Evolutionary conservation across 768 basidiomycete species (phyloP).

Genomic region (Leccinum uliginosum): DNA sequence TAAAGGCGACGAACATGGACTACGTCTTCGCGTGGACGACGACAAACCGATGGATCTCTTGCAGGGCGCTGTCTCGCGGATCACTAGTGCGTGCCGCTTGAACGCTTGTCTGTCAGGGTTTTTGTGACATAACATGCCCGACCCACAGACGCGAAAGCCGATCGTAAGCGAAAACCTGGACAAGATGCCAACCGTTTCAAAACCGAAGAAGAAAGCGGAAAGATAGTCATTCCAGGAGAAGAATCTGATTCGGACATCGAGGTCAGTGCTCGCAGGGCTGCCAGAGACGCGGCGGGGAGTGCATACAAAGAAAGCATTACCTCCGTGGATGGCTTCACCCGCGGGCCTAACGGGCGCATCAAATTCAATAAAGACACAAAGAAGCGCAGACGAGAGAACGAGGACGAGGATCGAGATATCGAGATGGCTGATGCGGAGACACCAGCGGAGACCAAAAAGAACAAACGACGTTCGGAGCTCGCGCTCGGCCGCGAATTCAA

Average conservation of each 20-base stretch:
- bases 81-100: constrained; percentile 54
- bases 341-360: constrained; percentile 77
- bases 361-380: constrained; percentile 98
- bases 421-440: constrained; percentile 74
- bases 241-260: constrained; percentile 45
- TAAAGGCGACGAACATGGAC: constrained; percentile 40
- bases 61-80: constrained; percentile 65
- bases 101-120: neutral
- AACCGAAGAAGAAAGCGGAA: constrained; percentile 77
- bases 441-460: constrained; percentile 39
- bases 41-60: constrained; percentile 96
- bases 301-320: constrained; percentile 83
- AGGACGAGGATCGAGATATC: constrained; percentile 56
- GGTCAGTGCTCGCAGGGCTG: constrained; percentile 36
- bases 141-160: constrained; percentile 38
- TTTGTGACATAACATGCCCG: constrained; percentile 6
- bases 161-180: constrained; percentile 70
- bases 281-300: constrained; percentile 57
- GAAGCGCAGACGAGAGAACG: constrained; percentile 74
- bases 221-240: constrained; percentile 69
- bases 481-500: constrained; percentile 87
- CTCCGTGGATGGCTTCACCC: constrained; percentile 85
- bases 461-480: constrained; percentile 48
- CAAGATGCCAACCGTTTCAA: constrained; percentile 86
- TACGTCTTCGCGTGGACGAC: constrained; percentile 78